Conservation (phyloP, 2,329 filamentous ascomycete genomes). For the Malbranchea zuffiana region DNA sequence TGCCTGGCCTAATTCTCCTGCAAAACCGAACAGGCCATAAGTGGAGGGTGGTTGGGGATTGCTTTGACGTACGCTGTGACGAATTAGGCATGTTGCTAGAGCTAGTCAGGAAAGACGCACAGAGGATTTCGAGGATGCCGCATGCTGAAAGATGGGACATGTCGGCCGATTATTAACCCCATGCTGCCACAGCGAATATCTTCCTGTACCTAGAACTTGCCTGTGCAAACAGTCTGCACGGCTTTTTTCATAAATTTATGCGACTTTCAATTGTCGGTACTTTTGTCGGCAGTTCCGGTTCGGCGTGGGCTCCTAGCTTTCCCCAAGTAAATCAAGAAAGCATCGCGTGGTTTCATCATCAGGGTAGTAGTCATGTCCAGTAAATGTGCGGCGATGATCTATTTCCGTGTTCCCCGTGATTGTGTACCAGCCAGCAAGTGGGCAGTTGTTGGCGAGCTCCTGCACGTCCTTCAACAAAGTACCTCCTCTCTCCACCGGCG, state of each 20-base stretch:
- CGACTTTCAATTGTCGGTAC: no score
- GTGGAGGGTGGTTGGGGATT: background rate
- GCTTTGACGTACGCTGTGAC: no score
- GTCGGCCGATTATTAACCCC: no score
- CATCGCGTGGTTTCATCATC: background rate
- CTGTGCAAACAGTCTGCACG: no score
- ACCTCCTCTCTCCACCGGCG: background rate
- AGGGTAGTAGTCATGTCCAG: constrained; percentile 1
- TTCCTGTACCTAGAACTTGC: no score
- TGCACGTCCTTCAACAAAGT: background rate
- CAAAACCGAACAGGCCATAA: constrained; percentile 6
- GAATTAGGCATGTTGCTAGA: background rate
- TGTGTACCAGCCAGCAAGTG: constrained; percentile 1
- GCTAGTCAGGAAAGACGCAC: no score
- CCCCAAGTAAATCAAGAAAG: background rate
- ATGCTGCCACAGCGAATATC: no score
- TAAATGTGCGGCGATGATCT: constrained; percentile 3
- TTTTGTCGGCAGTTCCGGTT: no score
- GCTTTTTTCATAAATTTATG: no score
- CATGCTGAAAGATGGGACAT: no score
- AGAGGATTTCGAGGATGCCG: no score
- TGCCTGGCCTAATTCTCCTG: constrained; percentile 1
- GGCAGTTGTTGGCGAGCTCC: background rate
- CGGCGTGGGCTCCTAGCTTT: no score
- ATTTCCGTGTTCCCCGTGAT: background rate